Base-by-base conservation (phyloP, 2,329 filamentous ascomycete genomes). In the Parasarocladium wereldwijsianum region DNA sequence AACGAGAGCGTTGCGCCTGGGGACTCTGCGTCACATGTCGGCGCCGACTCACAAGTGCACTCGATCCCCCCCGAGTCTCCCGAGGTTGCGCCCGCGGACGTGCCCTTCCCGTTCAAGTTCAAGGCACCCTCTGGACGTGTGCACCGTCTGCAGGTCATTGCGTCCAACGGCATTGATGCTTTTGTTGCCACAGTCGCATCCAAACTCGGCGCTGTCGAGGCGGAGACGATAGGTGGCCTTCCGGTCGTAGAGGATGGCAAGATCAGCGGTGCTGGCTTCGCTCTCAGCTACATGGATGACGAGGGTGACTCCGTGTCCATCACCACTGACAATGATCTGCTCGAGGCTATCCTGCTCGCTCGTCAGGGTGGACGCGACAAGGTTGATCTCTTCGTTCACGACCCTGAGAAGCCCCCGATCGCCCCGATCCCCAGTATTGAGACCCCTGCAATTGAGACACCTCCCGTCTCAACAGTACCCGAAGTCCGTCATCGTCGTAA, bases 21-120 rank as follows among this genome's bases (percentile, higher is more conserved):
- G 32, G 90, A 98, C 43, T 96, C 90, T 25, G 90, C 90, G 26
- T 98, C 90, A 5, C 90, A 96, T 45, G 73, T 82, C 36, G 90
- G 87, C 31, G 66, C 73, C 21, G 82, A 87, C 26, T 84, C 80
- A 3, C 84, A 82, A 9, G 62, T 75, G 13, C 76, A 71, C 32
- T 85, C 79, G 13, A 40, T 72, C 14, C 54, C 74, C 15, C 62
- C 61, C 11, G 65, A 55, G 25, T 44, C 47, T 3, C 51, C 51
- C 3, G 64, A 77, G 26, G 65, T 76, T 12, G 57, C 64, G 5
- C 60, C 69, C 2, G 70, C 81, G 43, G 82, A 92, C 40, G 55
- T 71, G 8, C 83, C 87, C 0, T 98, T 96, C 57, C 74, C 87
- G 3, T 98, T 98, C 74, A 98, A 98, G 55, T 98, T 98, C 70